Percentiles rank a stretch among this genome's conserved stretches.
Evolutionary conservation across 345 rosid genomes (phyloP).

Genomic region (Hibiscus tridactylites): DNA sequence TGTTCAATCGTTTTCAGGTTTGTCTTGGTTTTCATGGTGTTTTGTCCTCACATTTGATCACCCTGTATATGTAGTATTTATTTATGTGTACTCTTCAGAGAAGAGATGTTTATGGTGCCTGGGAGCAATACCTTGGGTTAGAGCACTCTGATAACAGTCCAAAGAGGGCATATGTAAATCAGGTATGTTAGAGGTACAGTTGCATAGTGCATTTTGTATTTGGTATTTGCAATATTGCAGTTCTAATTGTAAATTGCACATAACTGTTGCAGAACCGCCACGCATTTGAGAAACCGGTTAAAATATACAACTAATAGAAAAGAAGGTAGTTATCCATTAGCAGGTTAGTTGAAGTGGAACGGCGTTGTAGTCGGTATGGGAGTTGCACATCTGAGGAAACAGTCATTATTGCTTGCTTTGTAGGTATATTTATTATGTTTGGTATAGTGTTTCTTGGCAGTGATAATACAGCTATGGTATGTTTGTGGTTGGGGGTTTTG

Average conservation of each 20-base stretch:
- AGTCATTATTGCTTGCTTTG: no score
- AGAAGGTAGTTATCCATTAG: slow-evolving; percentile 8
- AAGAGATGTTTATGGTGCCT: slow-evolving; percentile 56
- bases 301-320: slow-evolving; percentile 12
- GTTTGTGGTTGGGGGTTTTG: slow-evolving; percentile 20
- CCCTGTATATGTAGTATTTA: not conserved
- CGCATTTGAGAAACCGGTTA: slow-evolving; percentile 12
- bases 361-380: slow-evolving; percentile 2
- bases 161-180: slow-evolving; percentile 37
- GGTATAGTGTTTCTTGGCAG: slow-evolving; percentile 10
- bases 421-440: slow-evolving; percentile 5
- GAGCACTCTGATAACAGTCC: slow-evolving; percentile 64
- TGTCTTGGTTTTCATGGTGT: not conserved
- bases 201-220: not conserved
- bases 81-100: slow-evolving; percentile 17
- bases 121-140: slow-evolving; percentile 74
- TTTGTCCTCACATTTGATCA: not conserved
- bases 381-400: slow-evolving; percentile 6
- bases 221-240: not conserved
- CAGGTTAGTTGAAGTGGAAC: slow-evolving; percentile 11
- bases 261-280: slow-evolving; percentile 13
- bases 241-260: not conserved
- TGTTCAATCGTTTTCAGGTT: slow-evolving; percentile 82
- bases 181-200: not conserved
- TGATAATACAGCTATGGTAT: slow-evolving; percentile 16